phyloP scores from a whole-genome alignment of 1,284 basidiomycete species.

The Tremellales sp. region DNA sequence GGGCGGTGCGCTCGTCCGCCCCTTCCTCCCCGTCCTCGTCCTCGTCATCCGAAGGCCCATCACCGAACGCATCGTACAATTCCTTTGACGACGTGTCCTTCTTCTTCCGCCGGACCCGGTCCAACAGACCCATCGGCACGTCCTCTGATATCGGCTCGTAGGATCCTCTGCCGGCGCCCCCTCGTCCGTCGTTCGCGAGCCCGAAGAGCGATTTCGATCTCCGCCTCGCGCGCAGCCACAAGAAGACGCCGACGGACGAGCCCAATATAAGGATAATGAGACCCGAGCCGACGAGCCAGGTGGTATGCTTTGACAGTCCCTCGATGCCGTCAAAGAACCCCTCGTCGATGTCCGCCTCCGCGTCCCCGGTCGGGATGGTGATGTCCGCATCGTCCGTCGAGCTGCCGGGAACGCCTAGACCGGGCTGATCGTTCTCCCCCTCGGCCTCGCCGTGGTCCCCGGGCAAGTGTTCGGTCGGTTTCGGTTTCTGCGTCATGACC shows the following conservation, averaged over 20 bases:
- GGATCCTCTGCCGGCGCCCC: constrained; percentile 53
- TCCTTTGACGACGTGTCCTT: constrained; percentile 57
- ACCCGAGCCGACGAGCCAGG: constrained; percentile 78
- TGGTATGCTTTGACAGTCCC: constrained; percentile 68
- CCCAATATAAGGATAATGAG: constrained; percentile 66
- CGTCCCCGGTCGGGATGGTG: constrained; percentile 16
- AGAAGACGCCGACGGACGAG: constrained; percentile 58
- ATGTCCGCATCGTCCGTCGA: constrained; percentile 10
- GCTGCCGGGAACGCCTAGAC: constrained; percentile 21
- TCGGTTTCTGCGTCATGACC: constrained; percentile 62
- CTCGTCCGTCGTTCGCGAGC: constrained; percentile 31
- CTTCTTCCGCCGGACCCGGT: constrained; percentile 37
- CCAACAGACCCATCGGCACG: constrained; percentile 66
- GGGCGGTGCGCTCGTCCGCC: constrained; percentile 25
- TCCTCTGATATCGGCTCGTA: constrained; percentile 74
- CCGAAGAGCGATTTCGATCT: constrained; percentile 49
- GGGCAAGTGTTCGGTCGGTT: constrained; percentile 85
- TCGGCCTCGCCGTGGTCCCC: constrained; percentile 65
- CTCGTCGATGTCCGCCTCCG: constrained; percentile 56
- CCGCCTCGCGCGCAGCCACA: constrained; percentile 58
- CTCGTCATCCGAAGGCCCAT: constrained; percentile 49
- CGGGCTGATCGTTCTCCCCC: constrained; percentile 40
- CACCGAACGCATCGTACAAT: constrained; percentile 87
- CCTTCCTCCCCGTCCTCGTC: constrained; percentile 23
- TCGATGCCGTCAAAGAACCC: constrained; percentile 82